Percentiles rank a stretch among this genome's conserved stretches.
Conservation (phyloP, 73 alveolate species). For the Loxodes magnus region DNA sequence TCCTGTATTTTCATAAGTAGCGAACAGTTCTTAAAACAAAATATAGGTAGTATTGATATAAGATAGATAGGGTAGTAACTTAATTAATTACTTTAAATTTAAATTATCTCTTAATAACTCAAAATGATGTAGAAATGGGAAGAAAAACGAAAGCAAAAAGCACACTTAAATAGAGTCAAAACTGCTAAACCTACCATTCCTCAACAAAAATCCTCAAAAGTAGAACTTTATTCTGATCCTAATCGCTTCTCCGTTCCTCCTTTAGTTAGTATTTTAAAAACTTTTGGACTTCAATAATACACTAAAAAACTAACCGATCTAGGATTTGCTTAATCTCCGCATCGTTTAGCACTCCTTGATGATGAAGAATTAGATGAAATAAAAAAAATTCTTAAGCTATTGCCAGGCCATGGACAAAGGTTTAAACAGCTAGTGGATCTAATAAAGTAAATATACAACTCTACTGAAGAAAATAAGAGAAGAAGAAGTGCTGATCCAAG, state of each 20-base stretch:
- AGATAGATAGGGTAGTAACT: too few relatives aligned
- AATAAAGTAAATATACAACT: neutral
- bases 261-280: neutral
- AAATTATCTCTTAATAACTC: too few relatives aligned
- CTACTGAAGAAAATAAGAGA: neutral
- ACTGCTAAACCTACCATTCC: slow-evolving; percentile 6
- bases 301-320: slow-evolving; percentile 4
- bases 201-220: slow-evolving; percentile 3
- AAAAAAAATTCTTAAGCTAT: neutral
- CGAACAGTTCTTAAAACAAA: too few relatives aligned
- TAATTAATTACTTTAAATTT: too few relatives aligned
- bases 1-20: too few relatives aligned
- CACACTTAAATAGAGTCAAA: slow-evolving; percentile 9
- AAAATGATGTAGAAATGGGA: slow-evolving; percentile 11
- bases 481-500: neutral
- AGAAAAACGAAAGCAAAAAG: neutral
- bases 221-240: neutral
- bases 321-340: neutral
- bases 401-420: slow-evolving; percentile 9
- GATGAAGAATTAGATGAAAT: neutral
- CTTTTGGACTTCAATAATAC: neutral
- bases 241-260: neutral
- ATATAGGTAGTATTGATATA: too few relatives aligned
- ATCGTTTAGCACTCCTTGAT: neutral
- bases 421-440: neutral